Percentiles rank a stretch among this genome's conserved stretches.
Evolutionary conservation across 345 rosid species (phyloP).

Genomic region (Rhodomyrtus tomentosa): DNA sequence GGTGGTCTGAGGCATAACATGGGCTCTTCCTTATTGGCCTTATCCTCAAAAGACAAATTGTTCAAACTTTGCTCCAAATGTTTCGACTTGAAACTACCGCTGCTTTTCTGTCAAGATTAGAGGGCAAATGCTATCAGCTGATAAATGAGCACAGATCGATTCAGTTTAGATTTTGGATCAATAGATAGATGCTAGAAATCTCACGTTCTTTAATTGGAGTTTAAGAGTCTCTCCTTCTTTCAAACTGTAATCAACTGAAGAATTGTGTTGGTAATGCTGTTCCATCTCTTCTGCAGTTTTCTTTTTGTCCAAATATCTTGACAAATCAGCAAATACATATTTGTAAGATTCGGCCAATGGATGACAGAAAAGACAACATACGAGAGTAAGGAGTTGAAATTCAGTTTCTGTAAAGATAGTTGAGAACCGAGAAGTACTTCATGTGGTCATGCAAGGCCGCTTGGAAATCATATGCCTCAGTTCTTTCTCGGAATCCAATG

Average conservation of each 20-base stretch:
- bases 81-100: slow-evolving; percentile 34
- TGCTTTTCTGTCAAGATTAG: slow-evolving; percentile 28
- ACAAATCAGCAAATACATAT: neutral
- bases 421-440: slow-evolving; percentile 39
- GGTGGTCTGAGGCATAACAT: slow-evolving; percentile 50
- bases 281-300: slow-evolving; percentile 99
- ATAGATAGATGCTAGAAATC: neutral
- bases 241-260: slow-evolving; percentile 74
- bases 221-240: slow-evolving; percentile 91
- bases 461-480: slow-evolving; percentile 97
- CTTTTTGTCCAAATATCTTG: slow-evolving; percentile 90
- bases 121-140: neutral
- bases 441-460: slow-evolving; percentile 96
- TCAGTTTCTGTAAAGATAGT: neutral
- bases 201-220: slow-evolving; percentile 69
- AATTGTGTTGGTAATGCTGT: slow-evolving; percentile 73
- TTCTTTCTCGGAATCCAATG: slow-evolving; percentile 94
- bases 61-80: slow-evolving; percentile 41
- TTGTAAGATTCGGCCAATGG: neutral
- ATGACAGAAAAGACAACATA: neutral
- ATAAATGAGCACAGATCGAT: neutral
- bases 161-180: neutral
- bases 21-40: slow-evolving; percentile 40
- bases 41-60: slow-evolving; percentile 51
- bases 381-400: neutral